Evolutionary conservation across 306 rosid species (phyloP).

Genomic region (Fragaria nilgerrensis): DNA sequence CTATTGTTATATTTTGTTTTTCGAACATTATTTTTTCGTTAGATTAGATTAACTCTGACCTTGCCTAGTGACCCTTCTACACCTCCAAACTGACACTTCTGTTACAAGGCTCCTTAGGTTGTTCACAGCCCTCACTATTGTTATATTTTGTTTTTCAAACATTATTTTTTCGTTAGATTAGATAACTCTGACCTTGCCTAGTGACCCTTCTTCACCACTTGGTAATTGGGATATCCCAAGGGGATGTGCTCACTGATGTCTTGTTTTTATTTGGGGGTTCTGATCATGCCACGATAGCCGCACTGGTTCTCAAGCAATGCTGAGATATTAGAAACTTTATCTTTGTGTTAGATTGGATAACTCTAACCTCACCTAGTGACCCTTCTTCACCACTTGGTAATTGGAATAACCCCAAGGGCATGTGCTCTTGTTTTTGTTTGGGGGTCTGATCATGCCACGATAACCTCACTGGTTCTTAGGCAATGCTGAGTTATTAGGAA

Average conservation of each 20-base stretch:
- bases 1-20: neutral
- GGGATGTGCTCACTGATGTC: too few species aligned
- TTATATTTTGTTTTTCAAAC: neutral
- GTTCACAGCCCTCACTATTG: neutral
- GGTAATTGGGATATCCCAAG: too few species aligned
- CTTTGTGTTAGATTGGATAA: too few species aligned
- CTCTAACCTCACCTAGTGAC: too few species aligned
- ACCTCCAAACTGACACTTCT: conserved; percentile 80
- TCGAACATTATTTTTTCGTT: neutral
- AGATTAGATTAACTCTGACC: too few species aligned
- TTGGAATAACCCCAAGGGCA: neutral
- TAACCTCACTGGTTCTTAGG: neutral
- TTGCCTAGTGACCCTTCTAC: too few species aligned
- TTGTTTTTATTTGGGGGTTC: too few species aligned
- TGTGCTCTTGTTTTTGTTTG: neutral
- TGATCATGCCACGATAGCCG: too few species aligned
- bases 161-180: neutral
- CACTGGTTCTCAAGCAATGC: too few species aligned
- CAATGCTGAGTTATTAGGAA: neutral
- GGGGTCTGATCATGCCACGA: neutral
- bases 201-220: too few species aligned
- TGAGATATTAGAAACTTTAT: too few species aligned
- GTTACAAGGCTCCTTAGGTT: conserved; percentile 89
- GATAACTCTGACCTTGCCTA: too few species aligned
- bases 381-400: neutral